These are phyloP conservation scores for Penicillium frequentans DNA, from an alignment of 2,329 filamentous ascomycete genomes.

Conservation along the genomic window DNA sequence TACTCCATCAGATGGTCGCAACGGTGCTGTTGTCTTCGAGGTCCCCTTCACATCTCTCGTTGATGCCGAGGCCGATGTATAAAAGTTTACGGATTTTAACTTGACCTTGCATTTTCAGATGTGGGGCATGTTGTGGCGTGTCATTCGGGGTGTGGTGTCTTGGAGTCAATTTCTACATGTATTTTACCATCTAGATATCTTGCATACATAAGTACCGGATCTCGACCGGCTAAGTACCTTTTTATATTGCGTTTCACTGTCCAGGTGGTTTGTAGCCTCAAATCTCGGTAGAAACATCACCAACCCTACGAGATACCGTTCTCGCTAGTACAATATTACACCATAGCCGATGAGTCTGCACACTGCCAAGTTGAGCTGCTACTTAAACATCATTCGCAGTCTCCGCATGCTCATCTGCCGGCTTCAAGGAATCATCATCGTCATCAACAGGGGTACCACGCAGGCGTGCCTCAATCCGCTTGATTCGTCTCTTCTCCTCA, in stretches of 20 bases:
- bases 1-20: constrained; percentile 57
- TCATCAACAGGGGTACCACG: constrained; percentile 23
- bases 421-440: constrained; percentile 21
- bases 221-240: background rate
- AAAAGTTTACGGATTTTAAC: constrained; percentile 11
- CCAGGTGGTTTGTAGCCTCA: background rate
- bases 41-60: constrained; percentile 53
- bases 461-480: constrained; percentile 39
- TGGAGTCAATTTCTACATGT: constrained; percentile 22
- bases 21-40: constrained; percentile 86
- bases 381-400: constrained; percentile 3
- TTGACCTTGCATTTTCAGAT: constrained; percentile 7
- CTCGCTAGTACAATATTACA: background rate
- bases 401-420: constrained; percentile 24
- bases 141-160: constrained; percentile 17
- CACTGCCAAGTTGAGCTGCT: too few species aligned
- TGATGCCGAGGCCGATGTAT: constrained; percentile 20
- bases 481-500: constrained; percentile 40
- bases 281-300: background rate
- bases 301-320: background rate
- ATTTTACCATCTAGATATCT: constrained; percentile 12
- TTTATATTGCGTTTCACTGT: background rate
- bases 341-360: too few species aligned
- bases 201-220: constrained; percentile 12
- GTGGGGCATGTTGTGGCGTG: constrained; percentile 3